Base-by-base conservation (phyloP, 495 filamentous ascomycete genomes). In the Emericellopsis terricola region DNA sequence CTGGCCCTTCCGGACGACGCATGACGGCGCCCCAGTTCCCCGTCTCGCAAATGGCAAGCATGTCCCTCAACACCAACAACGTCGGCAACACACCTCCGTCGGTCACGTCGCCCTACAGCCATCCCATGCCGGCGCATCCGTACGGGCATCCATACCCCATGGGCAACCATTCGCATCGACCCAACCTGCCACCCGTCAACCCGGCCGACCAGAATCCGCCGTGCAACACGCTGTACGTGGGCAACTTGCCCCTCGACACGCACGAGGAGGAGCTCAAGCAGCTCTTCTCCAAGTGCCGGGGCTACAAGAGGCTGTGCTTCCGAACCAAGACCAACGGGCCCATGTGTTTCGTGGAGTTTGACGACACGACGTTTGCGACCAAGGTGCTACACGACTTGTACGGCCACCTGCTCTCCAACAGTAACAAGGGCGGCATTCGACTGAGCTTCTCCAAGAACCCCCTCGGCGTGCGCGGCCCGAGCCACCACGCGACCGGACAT, bases 271-370 rank as follows among this genome's bases (percentile, higher is more conserved):
- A 97, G 50, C 66, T 97, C 30, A 97, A 96, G 53, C 77, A 79
- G 10, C 68, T 96, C 51, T 97, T 97, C 49, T 84, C 77, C 28
- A 89, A 87, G 52, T 81, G 91, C 44, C 81, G 86, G 21, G 89
- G 89, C 11, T 97, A 96, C 54, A 97, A 92, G 59, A 68, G 89
- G 24, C 74, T 97, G 3, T 94, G 85, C 47, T 93, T 94, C 60
- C 72, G 91, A n/a, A 93, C 87, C 33, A 97, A 97, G 56, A 80
- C 86, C 42, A 93, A 96, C 46, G 91, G 91, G 0, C 89, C 91
- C 9, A 96, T 96, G 91, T 96, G 89, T 47, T 96, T 96, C 46
- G 89, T 97, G 27, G 91, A 97, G 52, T 97, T 96, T 49, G 89
- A 96, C 44, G 86, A 97, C 49, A 72, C 94, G 28, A 77, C 78